Evolutionary conservation across 805 yeast species (phyloP).

Genomic region (Kodamaea kakaduensis): DNA sequence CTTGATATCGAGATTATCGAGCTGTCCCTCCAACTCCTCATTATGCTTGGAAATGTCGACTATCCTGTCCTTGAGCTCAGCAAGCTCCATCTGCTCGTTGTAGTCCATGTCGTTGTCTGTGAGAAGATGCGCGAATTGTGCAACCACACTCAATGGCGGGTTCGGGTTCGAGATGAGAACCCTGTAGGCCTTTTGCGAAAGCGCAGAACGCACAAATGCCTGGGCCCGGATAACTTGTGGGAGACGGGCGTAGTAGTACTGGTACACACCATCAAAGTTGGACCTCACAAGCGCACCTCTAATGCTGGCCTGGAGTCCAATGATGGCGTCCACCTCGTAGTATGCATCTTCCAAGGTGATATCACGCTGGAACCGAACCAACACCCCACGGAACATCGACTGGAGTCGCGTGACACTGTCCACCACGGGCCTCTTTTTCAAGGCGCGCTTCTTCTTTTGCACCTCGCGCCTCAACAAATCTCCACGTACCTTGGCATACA

Average conservation of each 20-base stretch:
- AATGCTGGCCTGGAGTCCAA: constrained; percentile 49
- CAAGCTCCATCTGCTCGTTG: constrained; percentile 68
- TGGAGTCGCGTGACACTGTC: constrained; percentile 39
- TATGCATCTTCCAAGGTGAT: constrained; percentile 51
- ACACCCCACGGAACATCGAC: constrained; percentile 58
- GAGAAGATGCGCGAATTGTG: constrained; percentile 70
- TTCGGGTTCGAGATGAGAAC: constrained; percentile 63
- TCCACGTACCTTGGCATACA: constrained; percentile 46
- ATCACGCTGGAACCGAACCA: constrained; percentile 55
- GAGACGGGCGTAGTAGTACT: constrained; percentile 52
- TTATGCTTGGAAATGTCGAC: constrained; percentile 66
- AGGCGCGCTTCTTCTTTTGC: background rate
- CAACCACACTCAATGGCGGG: constrained; percentile 75
- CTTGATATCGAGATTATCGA: constrained; percentile 75
- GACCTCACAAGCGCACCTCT: constrained; percentile 48
- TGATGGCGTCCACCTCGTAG: constrained; percentile 35
- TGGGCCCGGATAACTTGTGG: constrained; percentile 70
- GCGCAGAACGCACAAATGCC: constrained; percentile 62
- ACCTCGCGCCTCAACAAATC: constrained; percentile 16
- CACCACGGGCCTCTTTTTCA: constrained; percentile 11
- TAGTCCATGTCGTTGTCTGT: constrained; percentile 71
- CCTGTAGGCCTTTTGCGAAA: constrained; percentile 68
- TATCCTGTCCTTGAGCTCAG: constrained; percentile 63
- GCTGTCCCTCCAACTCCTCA: constrained; percentile 66
- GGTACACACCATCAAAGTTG: constrained; percentile 25